These are phyloP conservation scores for Hemileccinum impolitum DNA, from an alignment of 768 basidiomycete genomes.

Conservation along the genomic window DNA sequence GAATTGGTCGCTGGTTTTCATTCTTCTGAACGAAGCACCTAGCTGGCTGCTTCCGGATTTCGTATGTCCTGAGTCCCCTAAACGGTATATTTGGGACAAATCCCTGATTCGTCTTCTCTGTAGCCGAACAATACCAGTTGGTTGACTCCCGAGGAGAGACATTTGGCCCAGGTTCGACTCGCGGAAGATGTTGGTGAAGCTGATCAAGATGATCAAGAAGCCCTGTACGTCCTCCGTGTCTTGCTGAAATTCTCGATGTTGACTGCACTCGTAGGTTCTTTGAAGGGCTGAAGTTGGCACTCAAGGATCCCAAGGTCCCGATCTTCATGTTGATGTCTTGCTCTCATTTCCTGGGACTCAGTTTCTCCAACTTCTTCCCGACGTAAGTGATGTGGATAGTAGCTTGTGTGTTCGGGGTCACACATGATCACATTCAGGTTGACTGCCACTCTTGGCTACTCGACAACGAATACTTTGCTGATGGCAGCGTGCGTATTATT, in stretches of 20 bases:
- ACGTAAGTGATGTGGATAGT: constrained; percentile 31
- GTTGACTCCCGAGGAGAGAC: constrained; percentile 47
- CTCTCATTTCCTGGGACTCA: constrained; percentile 52
- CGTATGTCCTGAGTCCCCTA: constrained; percentile 36
- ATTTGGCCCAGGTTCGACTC: constrained; percentile 62
- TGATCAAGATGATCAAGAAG: constrained; percentile 53
- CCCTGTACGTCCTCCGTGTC: constrained; percentile 47
- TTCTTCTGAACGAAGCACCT: background rate
- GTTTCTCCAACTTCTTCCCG: constrained; percentile 61
- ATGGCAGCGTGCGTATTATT: constrained; percentile 49
- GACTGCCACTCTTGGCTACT: constrained; percentile 61
- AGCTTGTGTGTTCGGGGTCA: background rate
- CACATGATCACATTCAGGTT: constrained; percentile 36
- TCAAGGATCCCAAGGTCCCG: constrained; percentile 52
- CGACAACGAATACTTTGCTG: constrained; percentile 54
- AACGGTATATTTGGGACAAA: background rate
- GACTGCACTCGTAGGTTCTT: constrained; percentile 10
- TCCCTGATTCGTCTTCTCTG: background rate
- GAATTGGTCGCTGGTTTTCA: no score
- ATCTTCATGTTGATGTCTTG: constrained; percentile 57
- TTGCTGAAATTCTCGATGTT: background rate
- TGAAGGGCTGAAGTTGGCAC: constrained; percentile 42
- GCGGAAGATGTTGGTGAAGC: constrained; percentile 69
- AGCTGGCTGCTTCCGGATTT: constrained; percentile 65
- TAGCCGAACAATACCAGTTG: constrained; percentile 64